phyloP scores from a whole-genome alignment of 1,284 basidiomycete species.

The Pseudozyma hubeiensis region DNA sequence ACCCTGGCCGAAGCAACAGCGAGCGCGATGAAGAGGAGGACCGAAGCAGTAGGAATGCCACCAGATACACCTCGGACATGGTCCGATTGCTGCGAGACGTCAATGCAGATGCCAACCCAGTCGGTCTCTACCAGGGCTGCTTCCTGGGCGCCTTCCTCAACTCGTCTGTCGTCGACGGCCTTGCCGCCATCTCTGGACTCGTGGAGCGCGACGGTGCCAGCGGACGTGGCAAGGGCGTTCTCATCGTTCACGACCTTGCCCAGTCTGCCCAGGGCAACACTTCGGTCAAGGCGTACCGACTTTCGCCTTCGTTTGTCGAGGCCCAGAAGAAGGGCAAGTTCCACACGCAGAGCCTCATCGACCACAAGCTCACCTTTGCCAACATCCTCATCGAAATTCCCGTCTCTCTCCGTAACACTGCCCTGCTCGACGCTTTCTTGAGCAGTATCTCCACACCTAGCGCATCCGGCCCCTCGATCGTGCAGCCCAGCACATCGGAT shows the following conservation, averaged over 20 bases:
- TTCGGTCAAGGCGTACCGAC: constrained; percentile 88
- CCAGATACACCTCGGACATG: constrained; percentile 83
- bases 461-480: constrained; percentile 65
- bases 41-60: constrained; percentile 59
- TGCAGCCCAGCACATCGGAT: constrained; percentile 54
- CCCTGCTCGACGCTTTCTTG: constrained; percentile 87
- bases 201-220: constrained; percentile 66
- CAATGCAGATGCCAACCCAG: constrained; percentile 90
- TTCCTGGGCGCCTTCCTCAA: constrained; percentile 75
- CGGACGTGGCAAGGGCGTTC: constrained; percentile 64
- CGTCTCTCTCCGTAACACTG: constrained; percentile 85
- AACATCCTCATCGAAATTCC: constrained; percentile 91
- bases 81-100: constrained; percentile 88
- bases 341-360: constrained; percentile 82
- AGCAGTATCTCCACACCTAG: constrained; percentile 75
- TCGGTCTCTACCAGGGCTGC: constrained; percentile 98
- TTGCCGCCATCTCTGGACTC: constrained; percentile 60
- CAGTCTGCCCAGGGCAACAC: constrained; percentile 81
- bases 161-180: constrained; percentile 88
- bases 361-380: constrained; percentile 87
- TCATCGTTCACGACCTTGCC: constrained; percentile 67
- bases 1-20: constrained; percentile 40
- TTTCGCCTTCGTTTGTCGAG: constrained; percentile 84
- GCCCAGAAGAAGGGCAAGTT: constrained; percentile 89
- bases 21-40: constrained; percentile 64